Base-by-base conservation (phyloP, 2,329 filamentous ascomycete genomes). In the Tympanopsis confertula region DNA sequence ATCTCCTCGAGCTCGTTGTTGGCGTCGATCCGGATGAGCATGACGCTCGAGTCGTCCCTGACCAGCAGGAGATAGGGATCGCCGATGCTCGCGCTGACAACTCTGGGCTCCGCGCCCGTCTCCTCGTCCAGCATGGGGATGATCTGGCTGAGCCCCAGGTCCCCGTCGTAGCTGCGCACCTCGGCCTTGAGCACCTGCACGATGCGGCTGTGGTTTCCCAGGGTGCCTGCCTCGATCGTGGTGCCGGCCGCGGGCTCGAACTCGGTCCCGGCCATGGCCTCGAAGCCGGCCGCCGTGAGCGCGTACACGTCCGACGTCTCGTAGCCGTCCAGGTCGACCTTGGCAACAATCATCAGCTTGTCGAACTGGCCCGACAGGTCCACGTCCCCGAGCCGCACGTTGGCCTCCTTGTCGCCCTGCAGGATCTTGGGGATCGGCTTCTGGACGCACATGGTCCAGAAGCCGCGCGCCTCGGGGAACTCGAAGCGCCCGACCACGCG, bases 41-140 rank as follows among this genome's bases (percentile, higher is more conserved):
- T 77, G 5, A 87, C 69, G 42, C 83, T 91, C 4, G 75, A 78
- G 54, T 98, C 87, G 45, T 94, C 86, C 40, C 86, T 74, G 15
- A 94, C 63, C 13, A 96, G 70, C 2, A 94, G 64, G 12, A 98
- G 59, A 51, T 87, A 95, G 0, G 86, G 86, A 47, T 96, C 89
- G 15, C 75, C 75, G 48, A 96, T 88, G 53, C 84, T 93, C 26
- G 85, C 82, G 50, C 78, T 82, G 35, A 87, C 64, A 30, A 91
- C 81, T 38, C 80, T 72, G 4, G 86, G 80, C 49, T 94, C 86
- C 15, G 74, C 79, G 12, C 83, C 87, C 0, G 81, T 88, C 45
- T 91, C 85, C 49, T 94, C 91, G 49, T 96, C 91, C 43, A 86
- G 74, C 72, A 96, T 86, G 1, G 88, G 86, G 36, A 95, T 71